Evolutionary conservation across 495 filamentous ascomycete genomes (phyloP), one percentile per base, ranked within the genome.

Genomic region (Evansstolkia leycettana): DNA sequence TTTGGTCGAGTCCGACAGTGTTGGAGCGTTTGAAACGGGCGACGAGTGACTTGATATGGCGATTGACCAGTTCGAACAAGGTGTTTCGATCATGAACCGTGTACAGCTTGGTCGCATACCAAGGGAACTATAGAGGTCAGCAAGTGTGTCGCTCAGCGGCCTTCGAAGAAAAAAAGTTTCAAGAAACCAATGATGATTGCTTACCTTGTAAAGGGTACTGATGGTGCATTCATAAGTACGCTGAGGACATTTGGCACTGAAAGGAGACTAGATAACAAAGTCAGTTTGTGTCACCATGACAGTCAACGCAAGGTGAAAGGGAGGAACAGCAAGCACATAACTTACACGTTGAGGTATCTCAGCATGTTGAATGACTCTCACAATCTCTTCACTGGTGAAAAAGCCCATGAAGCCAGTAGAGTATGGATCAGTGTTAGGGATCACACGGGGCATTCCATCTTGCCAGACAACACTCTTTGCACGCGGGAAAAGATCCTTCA

Each of bases 211-310:
- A 33, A 90, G 58, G 0, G 76, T 83, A 42, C 73, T 82, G 42
- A 85, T 81, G 48, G 83, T 67, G 26, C 69, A 78, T 59, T 90
- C 84, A 42, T 74, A 88, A 7, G 76, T 70, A 1, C 83, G 77
- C 55, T 86, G 76, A 5, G 73, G 74, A 38, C 75, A 80, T 36
- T 78, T 71, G 18, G 55, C 57, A 3, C 72, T 65, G 46, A 76
- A 87, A 1, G 69, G 69, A 29, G 76, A 77, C 80, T 85, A 33
- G 17, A 28, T n/a, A 33, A 15, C 2, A 31, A 37, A 13, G 26
- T 28, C 15, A 34, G 16, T 28, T 31, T 54, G 23, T 5, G 20
- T 23, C 20, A 51, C 38, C 25, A 37, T 40, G 30, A 25, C n/a
- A 11, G 0, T 13, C n/a, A 14, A 38, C 10, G 11, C 13, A 13